Evolutionary conservation across 305 asterid genomes (phyloP).

Genomic region (Rubia occidens): DNA sequence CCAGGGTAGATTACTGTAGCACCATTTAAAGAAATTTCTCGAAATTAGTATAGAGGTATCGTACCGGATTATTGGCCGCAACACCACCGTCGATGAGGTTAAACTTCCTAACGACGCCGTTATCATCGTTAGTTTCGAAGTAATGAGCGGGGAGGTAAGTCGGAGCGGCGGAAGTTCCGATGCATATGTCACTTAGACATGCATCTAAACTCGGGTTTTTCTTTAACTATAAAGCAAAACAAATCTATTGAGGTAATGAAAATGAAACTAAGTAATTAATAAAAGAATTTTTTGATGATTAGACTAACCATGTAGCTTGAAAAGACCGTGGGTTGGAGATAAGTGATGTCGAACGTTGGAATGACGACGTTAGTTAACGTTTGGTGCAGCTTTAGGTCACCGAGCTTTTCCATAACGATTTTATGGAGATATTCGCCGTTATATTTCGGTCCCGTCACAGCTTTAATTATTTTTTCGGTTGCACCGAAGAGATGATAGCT

Average conservation of each 20-base stretch:
- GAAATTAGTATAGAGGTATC: too few species aligned
- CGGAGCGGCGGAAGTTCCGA: slow-evolving; percentile 67
- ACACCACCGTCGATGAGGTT: slow-evolving; percentile 62
- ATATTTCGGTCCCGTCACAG: slow-evolving; percentile 26
- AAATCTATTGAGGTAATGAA: not conserved
- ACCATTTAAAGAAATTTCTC: too few species aligned
- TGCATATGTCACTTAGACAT: slow-evolving; percentile 49
- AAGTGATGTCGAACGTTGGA: slow-evolving; percentile 31
- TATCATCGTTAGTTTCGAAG: slow-evolving; percentile 24
- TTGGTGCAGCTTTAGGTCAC: slow-evolving; percentile 20
- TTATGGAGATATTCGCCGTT: slow-evolving; percentile 28
- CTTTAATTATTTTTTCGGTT: slow-evolving; percentile 1
- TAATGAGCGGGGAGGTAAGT: slow-evolving; percentile 50
- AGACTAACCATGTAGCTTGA: slow-evolving; percentile 29
- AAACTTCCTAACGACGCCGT: slow-evolving; percentile 26
- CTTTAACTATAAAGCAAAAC: slow-evolving; percentile 32
- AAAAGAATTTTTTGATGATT: not conserved
- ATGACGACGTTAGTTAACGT: slow-evolving; percentile 31
- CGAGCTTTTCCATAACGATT: slow-evolving; percentile 20
- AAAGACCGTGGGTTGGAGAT: slow-evolving; percentile 29
- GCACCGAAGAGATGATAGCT: not conserved
- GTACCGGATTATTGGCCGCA: slow-evolving; percentile 70
- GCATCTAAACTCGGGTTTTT: slow-evolving; percentile 35
- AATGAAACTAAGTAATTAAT: not conserved
- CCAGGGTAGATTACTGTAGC: too few species aligned